Base-by-base conservation (phyloP, 2,329 filamentous ascomycete species). In the Pyrenochaeta sp. region DNA sequence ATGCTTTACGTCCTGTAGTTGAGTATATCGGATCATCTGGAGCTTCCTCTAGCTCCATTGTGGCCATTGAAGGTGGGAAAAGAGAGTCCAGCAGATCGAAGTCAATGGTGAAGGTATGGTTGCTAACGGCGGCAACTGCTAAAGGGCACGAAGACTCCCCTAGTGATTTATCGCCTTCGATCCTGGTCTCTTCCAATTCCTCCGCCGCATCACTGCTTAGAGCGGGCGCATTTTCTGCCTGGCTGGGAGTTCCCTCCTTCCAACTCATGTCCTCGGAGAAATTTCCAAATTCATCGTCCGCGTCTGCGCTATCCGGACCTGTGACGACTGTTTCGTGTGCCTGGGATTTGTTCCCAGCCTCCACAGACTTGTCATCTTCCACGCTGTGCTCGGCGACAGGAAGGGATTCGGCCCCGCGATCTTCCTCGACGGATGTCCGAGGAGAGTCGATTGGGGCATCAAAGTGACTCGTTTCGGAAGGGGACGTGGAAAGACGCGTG, bases 361-460 rank as follows among this genome's bases (percentile, higher is more conserved):
- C 32, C 13, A 10, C 10, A 13, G 13, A 8, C 9, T 12, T 13
- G 13, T 36, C 6, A 28, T 32, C 44, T n/a, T 46, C 27, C 5
- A 28, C 25, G 27, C 3, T 25, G 5, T 43, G 40, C 42, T 47
- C 28, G 5, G 13, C 4, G 9, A 13, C 32, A 22, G 36, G 3
- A 7, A 15, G 7, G 27, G 51, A 48, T 27, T 27, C 58, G 36
- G 28, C 50, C 10, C 34, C 27, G 13, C 25, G 22, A 42, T 74
- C 73, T 30, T 78, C 76, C 46, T 78, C 77, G 27, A 77, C 65
- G 1, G 77, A 78, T 8, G 76, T 78, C 15, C 77, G 56, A 3
- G 76, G 68, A 24, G 77, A 79, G 40, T 78, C 75, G 36, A 62
- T 50, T 7, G 61, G 58, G 6, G 61, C 57, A 37, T 73, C 75